These are phyloP conservation scores for Pyricularia grisea DNA, from an alignment of 2,329 filamentous ascomycete species.

Conservation along the genomic window DNA sequence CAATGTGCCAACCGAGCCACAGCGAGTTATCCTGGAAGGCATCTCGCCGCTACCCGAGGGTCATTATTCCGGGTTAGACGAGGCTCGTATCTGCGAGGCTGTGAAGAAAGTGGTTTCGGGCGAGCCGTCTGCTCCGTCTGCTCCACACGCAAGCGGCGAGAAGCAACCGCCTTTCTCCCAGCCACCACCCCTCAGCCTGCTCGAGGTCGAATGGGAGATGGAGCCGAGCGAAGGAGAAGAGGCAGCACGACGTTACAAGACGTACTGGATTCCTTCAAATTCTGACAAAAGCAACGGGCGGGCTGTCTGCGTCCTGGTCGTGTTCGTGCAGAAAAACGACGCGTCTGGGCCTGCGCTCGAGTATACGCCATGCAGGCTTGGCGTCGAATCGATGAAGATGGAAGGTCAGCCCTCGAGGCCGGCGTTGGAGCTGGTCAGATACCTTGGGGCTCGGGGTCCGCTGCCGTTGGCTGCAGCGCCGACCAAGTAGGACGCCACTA, in stretches of 20 bases:
- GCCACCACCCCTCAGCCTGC: background rate
- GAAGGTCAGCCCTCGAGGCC: background rate
- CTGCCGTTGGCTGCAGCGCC: background rate
- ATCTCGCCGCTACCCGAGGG: slow-evolving; percentile 13
- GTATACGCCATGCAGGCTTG: background rate
- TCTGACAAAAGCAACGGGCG: background rate
- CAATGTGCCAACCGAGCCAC: slow-evolving; percentile 6
- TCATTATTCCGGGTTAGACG: background rate
- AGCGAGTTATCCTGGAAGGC: slow-evolving; percentile 30
- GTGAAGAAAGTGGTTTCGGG: slow-evolving; percentile 2
- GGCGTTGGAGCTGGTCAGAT: background rate
- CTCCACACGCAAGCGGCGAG: background rate
- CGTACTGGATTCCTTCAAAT: background rate
- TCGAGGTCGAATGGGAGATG: background rate
- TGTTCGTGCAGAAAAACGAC: background rate
- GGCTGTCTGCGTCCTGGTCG: background rate
- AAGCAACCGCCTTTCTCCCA: background rate
- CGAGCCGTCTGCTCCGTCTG: background rate
- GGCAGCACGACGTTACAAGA: background rate
- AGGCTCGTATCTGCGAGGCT: slow-evolving; percentile 3
- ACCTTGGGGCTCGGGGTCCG: background rate
- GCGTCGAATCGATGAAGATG: background rate
- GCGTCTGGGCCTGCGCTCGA: background rate
- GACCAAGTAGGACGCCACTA: background rate
- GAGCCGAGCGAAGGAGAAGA: background rate